Evolutionary conservation across 805 yeast species (phyloP).

Genomic region (Danielia oregonensis): DNA sequence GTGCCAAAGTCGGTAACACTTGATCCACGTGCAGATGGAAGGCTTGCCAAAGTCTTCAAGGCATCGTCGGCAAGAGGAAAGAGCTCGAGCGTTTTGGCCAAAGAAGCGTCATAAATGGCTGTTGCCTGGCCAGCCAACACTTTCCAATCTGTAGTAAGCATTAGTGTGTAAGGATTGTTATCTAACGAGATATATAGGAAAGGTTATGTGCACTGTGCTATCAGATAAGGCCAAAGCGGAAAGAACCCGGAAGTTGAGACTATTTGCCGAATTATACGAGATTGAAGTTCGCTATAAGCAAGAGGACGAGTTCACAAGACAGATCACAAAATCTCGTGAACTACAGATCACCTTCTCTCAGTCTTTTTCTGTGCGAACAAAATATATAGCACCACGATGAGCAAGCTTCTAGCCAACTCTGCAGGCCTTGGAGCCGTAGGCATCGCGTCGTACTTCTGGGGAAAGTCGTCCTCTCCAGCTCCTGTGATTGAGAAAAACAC

Average conservation of each 20-base stretch:
- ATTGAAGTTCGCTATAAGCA: too few species aligned
- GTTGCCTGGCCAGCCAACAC: constrained; percentile 13
- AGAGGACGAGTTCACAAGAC: too few species aligned
- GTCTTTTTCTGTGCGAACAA: too few species aligned
- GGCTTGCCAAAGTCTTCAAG: constrained; percentile 6
- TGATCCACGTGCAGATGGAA: constrained; percentile 18
- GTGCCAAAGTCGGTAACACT: constrained; percentile 16
- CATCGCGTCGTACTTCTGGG: constrained; percentile 40
- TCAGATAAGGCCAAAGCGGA: too few species aligned
- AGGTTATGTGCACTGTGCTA: not conserved
- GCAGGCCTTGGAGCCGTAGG: constrained; percentile 39
- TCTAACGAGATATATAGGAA: not conserved
- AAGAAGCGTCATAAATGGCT: constrained; percentile 11
- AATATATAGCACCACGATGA: constrained; percentile 22
- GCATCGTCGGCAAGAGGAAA: constrained; percentile 17
- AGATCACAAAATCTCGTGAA: too few species aligned
- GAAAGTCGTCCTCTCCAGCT: constrained; percentile 23
- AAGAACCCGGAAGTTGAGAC: too few species aligned
- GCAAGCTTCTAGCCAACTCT: constrained; percentile 25
- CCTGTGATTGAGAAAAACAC: constrained; percentile 5
- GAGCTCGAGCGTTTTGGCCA: constrained; percentile 15
- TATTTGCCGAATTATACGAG: too few species aligned
- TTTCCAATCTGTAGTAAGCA: constrained; percentile 19
- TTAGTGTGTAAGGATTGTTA: not conserved
- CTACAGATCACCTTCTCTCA: too few species aligned